These are phyloP conservation scores for Gossypium raimondii DNA, from an alignment of 345 rosid genomes.

Conservation along the genomic window DNA sequence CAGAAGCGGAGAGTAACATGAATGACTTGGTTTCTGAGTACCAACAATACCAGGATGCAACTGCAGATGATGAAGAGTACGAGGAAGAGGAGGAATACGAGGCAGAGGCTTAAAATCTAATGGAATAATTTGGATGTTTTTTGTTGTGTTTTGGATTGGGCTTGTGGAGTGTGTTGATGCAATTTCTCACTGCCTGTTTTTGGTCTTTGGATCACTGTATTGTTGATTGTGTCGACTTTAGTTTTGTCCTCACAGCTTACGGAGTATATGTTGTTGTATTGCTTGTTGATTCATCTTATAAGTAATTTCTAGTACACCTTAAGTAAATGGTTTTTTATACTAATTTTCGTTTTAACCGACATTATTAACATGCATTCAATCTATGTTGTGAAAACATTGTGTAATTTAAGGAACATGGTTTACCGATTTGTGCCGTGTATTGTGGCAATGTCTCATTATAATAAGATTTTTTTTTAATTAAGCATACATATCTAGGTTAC, in stretches of 20 bases:
- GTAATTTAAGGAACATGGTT: no score
- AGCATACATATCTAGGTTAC: no score
- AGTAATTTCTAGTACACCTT: no score
- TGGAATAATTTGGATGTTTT: background rate
- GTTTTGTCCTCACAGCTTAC: background rate
- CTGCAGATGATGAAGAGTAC: slow-evolving; percentile 39
- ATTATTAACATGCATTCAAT: no score
- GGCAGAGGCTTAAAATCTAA: background rate
- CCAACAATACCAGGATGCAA: slow-evolving; percentile 9
- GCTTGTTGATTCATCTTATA: no score
- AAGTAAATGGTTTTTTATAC: no score
- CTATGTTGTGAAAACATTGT: no score
- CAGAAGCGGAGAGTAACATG: slow-evolving; percentile 27
- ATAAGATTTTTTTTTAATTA: no score
- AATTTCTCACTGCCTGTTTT: background rate
- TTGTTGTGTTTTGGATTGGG: slow-evolving; percentile 4
- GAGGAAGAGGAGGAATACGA: slow-evolving; percentile 38
- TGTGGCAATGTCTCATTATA: no score
- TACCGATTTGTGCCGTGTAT: no score
- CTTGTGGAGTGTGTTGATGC: background rate
- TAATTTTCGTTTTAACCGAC: no score
- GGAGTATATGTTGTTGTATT: background rate
- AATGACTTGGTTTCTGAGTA: slow-evolving; percentile 1
- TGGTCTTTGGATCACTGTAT: background rate
- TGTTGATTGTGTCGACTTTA: background rate